Percentiles rank a stretch among this genome's conserved stretches.
Evolutionary conservation across 2,329 filamentous ascomycete species (phyloP).

Genomic region (Aspergillus ibericus): DNA sequence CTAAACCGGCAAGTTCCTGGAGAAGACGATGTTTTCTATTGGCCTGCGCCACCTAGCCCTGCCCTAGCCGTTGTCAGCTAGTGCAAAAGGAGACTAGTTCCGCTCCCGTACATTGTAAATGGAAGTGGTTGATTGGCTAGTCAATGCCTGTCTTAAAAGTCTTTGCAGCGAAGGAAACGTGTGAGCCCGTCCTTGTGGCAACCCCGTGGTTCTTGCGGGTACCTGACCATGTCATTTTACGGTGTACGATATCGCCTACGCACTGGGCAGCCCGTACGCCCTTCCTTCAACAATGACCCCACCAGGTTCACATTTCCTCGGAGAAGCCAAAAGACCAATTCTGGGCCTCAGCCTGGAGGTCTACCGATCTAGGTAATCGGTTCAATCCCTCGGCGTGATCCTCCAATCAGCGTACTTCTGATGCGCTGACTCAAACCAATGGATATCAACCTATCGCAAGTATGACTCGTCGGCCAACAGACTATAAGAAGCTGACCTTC

Average conservation of each 20-base stretch:
- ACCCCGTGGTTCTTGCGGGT: too few relatives aligned
- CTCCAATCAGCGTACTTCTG: neutral
- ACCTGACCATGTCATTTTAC: too few relatives aligned
- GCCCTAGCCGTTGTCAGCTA: neutral
- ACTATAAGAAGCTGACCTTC: neutral
- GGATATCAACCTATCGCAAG: neutral
- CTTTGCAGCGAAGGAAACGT: too few relatives aligned
- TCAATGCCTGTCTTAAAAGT: too few relatives aligned
- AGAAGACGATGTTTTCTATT: neutral
- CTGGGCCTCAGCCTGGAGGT: too few relatives aligned
- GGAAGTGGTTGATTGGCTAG: too few relatives aligned
- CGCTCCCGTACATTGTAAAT: too few relatives aligned
- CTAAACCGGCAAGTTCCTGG: constrained; percentile 15
- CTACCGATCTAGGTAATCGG: neutral
- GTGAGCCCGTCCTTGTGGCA: too few relatives aligned
- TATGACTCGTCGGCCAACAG: neutral
- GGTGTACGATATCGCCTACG: too few relatives aligned
- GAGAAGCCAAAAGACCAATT: neutral
- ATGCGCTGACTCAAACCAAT: neutral
- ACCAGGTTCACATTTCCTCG: neutral
- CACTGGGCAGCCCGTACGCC: too few relatives aligned
- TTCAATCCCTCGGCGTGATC: neutral
- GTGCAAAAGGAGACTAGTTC: too few relatives aligned
- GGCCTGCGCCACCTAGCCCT: neutral
- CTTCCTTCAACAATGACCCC: too few relatives aligned